Evolutionary conservation across 2,329 filamentous ascomycete species (phyloP).

Genomic region (Alternaria arbusti): DNA sequence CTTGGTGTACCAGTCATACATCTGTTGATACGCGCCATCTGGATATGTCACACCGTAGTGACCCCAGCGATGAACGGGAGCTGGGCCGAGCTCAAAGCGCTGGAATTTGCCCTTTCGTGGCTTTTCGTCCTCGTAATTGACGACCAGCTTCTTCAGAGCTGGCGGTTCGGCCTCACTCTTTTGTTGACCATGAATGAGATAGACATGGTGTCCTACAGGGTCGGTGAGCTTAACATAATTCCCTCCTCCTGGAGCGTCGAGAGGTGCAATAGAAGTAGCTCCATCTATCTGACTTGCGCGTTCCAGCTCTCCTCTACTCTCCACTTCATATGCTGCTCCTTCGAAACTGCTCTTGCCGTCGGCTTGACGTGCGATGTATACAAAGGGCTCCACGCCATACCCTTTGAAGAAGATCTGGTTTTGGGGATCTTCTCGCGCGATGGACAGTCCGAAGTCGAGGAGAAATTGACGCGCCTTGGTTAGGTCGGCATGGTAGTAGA

Average conservation of each 20-base stretch:
- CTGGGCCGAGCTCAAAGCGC: slow-evolving; percentile 55
- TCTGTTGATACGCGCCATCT: slow-evolving; percentile 22
- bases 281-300: neutral
- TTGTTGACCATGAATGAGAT: neutral
- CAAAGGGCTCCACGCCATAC: neutral
- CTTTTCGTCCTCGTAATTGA: neutral
- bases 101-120: slow-evolving; percentile 59
- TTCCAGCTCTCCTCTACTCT: neutral
- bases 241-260: neutral
- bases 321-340: neutral
- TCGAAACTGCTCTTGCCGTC: neutral
- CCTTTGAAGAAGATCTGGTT: slow-evolving; percentile 60
- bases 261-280: neutral
- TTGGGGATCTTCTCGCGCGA: slow-evolving; percentile 3
- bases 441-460: slow-evolving; percentile 21
- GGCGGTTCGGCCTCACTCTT: neutral
- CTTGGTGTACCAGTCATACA: slow-evolving; percentile 48
- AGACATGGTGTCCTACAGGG: neutral
- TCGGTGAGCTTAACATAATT: neutral
- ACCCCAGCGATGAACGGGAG: slow-evolving; percentile 53
- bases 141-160: neutral
- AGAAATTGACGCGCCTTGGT: slow-evolving; percentile 18
- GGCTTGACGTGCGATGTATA: neutral
- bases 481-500: slow-evolving; percentile 21
- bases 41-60: slow-evolving; percentile 47